Conservation (phyloP, 2,329 filamentous ascomycete species). For the Fusarium euwallaceae region DNA sequence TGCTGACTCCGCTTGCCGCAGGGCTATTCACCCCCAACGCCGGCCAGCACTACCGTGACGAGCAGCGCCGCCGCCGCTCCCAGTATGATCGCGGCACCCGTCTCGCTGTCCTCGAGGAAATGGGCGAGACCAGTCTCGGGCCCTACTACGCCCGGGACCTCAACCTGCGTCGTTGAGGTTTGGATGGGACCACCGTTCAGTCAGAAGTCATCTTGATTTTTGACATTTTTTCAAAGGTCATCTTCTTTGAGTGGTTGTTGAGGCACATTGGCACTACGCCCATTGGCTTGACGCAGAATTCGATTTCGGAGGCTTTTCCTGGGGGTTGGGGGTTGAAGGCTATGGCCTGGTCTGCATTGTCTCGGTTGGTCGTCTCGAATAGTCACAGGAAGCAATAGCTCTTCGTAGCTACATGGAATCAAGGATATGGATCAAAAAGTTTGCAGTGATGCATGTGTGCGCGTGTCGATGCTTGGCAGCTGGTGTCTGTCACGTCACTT, state of each 20-base stretch:
- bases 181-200: slow-evolving; percentile 7
- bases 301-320: slow-evolving; percentile 28
- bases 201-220: slow-evolving; percentile 35
- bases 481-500: not conserved
- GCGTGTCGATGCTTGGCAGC: not conserved
- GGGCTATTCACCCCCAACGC: slow-evolving; percentile 82
- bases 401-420: slow-evolving; percentile 37
- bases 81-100: slow-evolving; percentile 86
- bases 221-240: slow-evolving; percentile 32
- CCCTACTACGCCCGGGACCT: slow-evolving; percentile 50
- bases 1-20: too few relatives aligned
- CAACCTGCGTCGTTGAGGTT: slow-evolving; percentile 25
- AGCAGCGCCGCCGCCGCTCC: slow-evolving; percentile 81
- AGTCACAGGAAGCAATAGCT: slow-evolving; percentile 32
- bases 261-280: slow-evolving; percentile 10
- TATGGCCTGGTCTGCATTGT: slow-evolving; percentile 40
- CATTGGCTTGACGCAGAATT: slow-evolving; percentile 30
- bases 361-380: slow-evolving; percentile 37
- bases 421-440: slow-evolving; percentile 18
- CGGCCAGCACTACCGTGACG: slow-evolving; percentile 78
- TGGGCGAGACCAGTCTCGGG: slow-evolving; percentile 61
- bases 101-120: slow-evolving; percentile 76
- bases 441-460: not conserved
- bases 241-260: slow-evolving; percentile 34
- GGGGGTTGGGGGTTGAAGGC: slow-evolving; percentile 32